Conservation (phyloP, 2,329 filamentous ascomycete species). For the Aspergillus puulaauensis region DNA sequence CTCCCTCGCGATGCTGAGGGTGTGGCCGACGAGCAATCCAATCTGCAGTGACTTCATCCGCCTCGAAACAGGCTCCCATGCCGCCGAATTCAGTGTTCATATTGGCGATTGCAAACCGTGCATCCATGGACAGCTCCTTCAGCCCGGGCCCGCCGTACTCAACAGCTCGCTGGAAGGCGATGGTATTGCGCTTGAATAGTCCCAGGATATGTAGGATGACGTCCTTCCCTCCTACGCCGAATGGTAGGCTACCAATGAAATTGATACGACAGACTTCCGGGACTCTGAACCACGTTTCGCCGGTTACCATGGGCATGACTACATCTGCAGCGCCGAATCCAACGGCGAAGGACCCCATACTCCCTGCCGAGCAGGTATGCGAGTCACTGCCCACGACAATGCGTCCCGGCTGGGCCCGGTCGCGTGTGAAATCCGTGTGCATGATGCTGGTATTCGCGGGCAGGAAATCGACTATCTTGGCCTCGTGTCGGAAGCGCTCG, state of each 20-base stretch:
- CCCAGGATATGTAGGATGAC: neutral
- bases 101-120: neutral
- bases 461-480: too few species aligned
- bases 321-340: slow-evolving; percentile 1
- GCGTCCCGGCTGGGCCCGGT: neutral
- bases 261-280: neutral
- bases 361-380: neutral
- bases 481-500: too few species aligned
- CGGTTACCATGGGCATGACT: neutral
- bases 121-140: neutral
- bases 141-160: neutral
- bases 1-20: neutral
- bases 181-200: neutral
- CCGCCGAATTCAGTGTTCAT: neutral
- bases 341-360: neutral
- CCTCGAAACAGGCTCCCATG: neutral
- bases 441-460: neutral
- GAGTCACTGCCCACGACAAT: neutral
- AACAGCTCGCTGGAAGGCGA: neutral
- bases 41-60: neutral
- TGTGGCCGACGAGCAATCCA: neutral
- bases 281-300: neutral
- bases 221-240: neutral
- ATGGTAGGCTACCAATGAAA: neutral
- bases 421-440: neutral